A percentile compares a stretch with the other conserved stretches of the same genome.
phyloP scores from a whole-genome alignment of 225 moss, liverwort and hornwort genomes.

The Rhytidiadelphus loreus region DNA sequence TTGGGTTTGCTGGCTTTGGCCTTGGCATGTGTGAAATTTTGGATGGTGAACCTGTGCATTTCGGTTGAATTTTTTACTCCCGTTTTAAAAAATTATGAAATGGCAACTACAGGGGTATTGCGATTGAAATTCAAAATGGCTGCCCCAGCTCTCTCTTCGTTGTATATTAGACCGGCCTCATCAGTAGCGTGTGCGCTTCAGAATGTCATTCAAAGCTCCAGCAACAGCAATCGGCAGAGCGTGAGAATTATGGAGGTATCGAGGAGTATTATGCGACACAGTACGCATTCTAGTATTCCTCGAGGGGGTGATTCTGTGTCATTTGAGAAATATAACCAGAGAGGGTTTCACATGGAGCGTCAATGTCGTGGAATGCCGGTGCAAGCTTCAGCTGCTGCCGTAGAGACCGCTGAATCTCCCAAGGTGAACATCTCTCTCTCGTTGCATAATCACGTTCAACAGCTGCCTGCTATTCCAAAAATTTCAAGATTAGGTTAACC shows the following conservation, averaged over 20 bases:
- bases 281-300: neutral
- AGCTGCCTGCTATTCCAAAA: neutral
- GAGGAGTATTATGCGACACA: neutral
- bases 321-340: neutral
- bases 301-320: neutral
- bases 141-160: constrained; percentile 7
- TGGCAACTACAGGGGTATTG: neutral
- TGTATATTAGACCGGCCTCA: constrained; percentile 15
- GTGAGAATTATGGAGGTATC: neutral
- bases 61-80: neutral
- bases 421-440: constrained; percentile 29
- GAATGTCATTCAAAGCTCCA: constrained; percentile 13
- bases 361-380: constrained; percentile 17
- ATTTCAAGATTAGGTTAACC: neutral
- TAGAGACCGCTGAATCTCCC: constrained; percentile 42
- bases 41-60: neutral
- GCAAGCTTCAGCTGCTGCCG: constrained; percentile 49
- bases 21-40: neutral
- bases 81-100: neutral
- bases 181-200: constrained; percentile 25
- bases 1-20: neutral
- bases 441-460: neutral
- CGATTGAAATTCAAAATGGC: constrained; percentile 11
- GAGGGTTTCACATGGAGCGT: neutral
- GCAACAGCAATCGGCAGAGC: neutral